Base-by-base conservation (phyloP, 768 basidiomycete species). In the Clitopilus passeckerianus region DNA sequence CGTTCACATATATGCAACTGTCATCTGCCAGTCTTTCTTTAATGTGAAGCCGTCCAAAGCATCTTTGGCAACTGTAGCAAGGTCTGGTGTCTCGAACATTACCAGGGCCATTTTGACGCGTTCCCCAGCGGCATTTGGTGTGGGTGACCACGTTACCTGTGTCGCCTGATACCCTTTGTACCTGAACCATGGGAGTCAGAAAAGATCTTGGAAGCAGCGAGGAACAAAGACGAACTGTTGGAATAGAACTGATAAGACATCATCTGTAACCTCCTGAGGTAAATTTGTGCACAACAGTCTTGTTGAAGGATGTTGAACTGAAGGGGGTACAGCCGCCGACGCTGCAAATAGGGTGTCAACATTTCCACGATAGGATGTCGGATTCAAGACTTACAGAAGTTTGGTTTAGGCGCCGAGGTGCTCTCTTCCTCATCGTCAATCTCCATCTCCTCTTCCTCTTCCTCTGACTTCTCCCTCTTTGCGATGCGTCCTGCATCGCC, bases 401-500 rank as follows among this genome's bases (percentile, higher is more conserved):
- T 41, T 18, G 37, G 37, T 41, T 41, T 41, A 18, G 37, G 37
- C n/a, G 72, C 61, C 74, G 79, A 53, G 75, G 74, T 22, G 35
- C 75, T 70, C 57, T 90, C 87, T 52, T 91, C 89, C 53, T 97
- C 93, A 54, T 95, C 93, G 61, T 95, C 93, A 67, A 94, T 92
- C 75, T 96, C 94, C 89, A 95, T 95, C 75, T 94, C 92, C 69
- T 90, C 90, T 57, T 86, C 93, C 62, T 91, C 90, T 63, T 86
- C 75, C 12, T 50, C 46, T 50, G 46, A 50, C 71, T 85, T 91
- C 66, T 86, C 84, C 62, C 86, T 83, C 76, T 95, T 96, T 24
- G 79, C 64, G 46, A 77, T 77, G 54, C 82, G 81, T 57, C 78
- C 85, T 56, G 75, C 80, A 50, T 82, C 83, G 23, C 75, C 77